Percentiles rank a stretch among this genome's conserved stretches.
phyloP scores from a whole-genome alignment of 768 basidiomycete species.

The Pilatotrama ljubarskyi region DNA sequence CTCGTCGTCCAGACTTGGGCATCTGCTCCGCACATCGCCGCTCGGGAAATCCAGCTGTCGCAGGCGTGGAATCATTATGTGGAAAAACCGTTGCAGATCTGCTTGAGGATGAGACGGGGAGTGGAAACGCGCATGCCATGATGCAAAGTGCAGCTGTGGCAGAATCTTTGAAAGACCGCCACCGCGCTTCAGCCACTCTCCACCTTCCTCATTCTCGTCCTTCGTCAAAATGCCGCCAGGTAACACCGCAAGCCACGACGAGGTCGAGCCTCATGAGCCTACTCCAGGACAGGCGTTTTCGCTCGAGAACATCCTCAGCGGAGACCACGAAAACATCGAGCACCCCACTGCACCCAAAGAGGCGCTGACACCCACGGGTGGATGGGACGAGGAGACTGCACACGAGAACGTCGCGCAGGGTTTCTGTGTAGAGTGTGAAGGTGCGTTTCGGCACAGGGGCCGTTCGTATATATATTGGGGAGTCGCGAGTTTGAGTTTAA shows the following conservation, averaged over 20 bases:
- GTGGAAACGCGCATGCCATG: not conserved
- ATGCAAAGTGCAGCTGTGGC: not conserved
- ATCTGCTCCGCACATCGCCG: too few relatives aligned
- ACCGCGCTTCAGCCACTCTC: constrained; percentile 11
- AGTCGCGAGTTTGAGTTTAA: not conserved
- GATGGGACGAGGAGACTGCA: constrained; percentile 68
- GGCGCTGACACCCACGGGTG: constrained; percentile 38
- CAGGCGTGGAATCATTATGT: too few relatives aligned
- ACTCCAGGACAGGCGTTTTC: constrained; percentile 40
- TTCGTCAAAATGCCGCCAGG: constrained; percentile 13
- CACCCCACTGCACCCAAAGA: constrained; percentile 45
- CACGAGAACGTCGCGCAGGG: constrained; percentile 54
- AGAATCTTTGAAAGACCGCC: not conserved
- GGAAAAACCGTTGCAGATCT: too few relatives aligned
- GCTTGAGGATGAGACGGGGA: too few relatives aligned
- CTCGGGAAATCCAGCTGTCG: too few relatives aligned
- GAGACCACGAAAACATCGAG: constrained; percentile 63
- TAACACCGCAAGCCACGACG: constrained; percentile 1
- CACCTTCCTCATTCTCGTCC: not conserved
- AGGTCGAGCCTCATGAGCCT: not conserved
- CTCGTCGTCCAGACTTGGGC: too few relatives aligned
- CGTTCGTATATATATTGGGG: not conserved
- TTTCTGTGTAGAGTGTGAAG: constrained; percentile 85
- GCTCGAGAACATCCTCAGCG: constrained; percentile 67
- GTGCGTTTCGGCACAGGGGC: constrained; percentile 40